A percentile compares a stretch with the other conserved stretches of the same genome.
These are phyloP conservation scores for Candida broadrunensis DNA, from an alignment of 805 yeast genomes.

Conservation along the genomic window DNA sequence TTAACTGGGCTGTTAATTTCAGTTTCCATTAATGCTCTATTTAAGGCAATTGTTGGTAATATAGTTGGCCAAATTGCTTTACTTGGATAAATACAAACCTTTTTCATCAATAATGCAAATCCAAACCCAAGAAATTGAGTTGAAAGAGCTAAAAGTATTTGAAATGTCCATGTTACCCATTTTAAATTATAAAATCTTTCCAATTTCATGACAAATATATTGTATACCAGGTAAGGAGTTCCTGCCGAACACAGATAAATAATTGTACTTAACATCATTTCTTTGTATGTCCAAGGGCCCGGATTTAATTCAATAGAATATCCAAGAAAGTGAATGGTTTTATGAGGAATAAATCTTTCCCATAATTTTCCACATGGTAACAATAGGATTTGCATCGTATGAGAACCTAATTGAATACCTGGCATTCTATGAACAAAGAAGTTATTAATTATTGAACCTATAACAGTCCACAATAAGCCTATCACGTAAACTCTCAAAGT, in stretches of 20 bases:
- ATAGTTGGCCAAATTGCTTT: constrained; percentile 45
- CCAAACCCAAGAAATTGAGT: constrained; percentile 67
- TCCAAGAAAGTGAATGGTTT: constrained; percentile 20
- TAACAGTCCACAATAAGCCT: constrained; percentile 37
- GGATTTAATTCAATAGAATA: constrained; percentile 29
- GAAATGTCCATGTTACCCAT: constrained; percentile 51
- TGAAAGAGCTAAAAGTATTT: constrained; percentile 48
- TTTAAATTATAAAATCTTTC: constrained; percentile 40
- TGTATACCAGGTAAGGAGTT: constrained; percentile 40
- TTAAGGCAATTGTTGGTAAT: constrained; percentile 41
- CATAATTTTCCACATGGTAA: constrained; percentile 40
- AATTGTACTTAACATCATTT: constrained; percentile 44
- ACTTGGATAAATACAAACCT: constrained; percentile 45
- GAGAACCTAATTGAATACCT: constrained; percentile 28
- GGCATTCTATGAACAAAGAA: constrained; percentile 43
- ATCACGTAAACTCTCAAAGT: constrained; percentile 39
- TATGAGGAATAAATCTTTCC: constrained; percentile 31
- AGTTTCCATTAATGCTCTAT: constrained; percentile 36
- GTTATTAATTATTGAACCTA: constrained; percentile 39
- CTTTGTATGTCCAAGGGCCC: constrained; percentile 44
- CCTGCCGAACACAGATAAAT: constrained; percentile 42
- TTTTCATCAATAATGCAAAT: constrained; percentile 62
- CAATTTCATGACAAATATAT: constrained; percentile 42
- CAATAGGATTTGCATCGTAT: constrained; percentile 38
- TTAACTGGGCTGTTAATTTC: constrained; percentile 16